Evolutionary conservation across 2,329 filamentous ascomycete species (phyloP), one percentile per base, ranked within the genome.

Genomic region (Aureobasidium subglaciale): DNA sequence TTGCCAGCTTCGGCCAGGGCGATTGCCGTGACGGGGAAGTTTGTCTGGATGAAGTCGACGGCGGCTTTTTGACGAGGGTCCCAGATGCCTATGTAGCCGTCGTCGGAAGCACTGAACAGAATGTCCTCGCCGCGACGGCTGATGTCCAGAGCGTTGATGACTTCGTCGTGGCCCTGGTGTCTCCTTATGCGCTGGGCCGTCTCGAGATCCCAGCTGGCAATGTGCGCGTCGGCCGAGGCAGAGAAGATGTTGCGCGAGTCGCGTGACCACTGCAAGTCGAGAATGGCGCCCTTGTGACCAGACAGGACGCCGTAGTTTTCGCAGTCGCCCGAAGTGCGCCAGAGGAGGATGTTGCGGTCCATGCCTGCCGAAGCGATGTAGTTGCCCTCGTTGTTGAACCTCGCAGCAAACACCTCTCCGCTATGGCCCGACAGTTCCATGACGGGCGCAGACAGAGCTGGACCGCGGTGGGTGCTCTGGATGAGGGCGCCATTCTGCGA

Each of bases 221-320:
- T 78, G 62, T 91, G 89, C 81, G 85, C 91, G 69, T 99, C 93
- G 62, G 93, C 91, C 30, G 91, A 96, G 41, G 91, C 91, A 7
- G 92, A 93, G 67, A 92, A 97, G 50, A 99, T 72, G 38, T 92
- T 86, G 65, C 87, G 84, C 18, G 90, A 95, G 74, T 99, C 93
- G 68, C 93, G 86, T 25, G 93, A 96, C 93, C 93, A 99, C 68
- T 96, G 90, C 42, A 99, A 75, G 71, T 97, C 93, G 24, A 97
- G 77, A 46, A 99, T 77, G 1, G 93, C 93, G 62, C 90, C 90
- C 68, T 89, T 90, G 75, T 99, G 93, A 30, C 93, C 93, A 8
- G 78, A 90, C 52, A 99, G 77, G 25, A 88, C 75, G 58, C 92
- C 91, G 66, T 96, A 96, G 73, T 99, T 99, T 67, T 95, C 88